Evolutionary conservation across 2,329 filamentous ascomycete species (phyloP).

Genomic region (Diaporthe destruens): DNA sequence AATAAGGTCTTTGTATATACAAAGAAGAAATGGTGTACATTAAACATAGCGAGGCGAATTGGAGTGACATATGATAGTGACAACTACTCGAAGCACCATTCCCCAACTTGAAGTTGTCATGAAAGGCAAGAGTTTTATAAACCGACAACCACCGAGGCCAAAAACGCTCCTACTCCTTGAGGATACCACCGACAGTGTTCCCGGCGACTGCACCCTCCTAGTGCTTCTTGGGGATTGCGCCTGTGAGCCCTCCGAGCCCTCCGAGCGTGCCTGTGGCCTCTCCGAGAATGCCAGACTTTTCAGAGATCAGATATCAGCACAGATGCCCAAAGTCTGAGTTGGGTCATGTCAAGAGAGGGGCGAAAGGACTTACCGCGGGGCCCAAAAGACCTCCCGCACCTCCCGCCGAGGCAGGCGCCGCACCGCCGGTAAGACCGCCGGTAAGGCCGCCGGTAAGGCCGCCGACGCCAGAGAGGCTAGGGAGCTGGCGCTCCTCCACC

Average conservation of each 20-base stretch:
- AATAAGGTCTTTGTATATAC: conserved; percentile 34
- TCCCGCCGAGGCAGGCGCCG: not conserved
- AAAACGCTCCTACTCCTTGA: conserved; percentile 7
- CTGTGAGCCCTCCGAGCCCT: conserved; percentile 18
- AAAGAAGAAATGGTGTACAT: conserved; percentile 28
- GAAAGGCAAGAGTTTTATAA: not conserved
- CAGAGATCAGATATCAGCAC: not conserved
- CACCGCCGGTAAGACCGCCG: not conserved
- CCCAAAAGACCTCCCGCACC: conserved; percentile 4
- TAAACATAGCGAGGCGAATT: conserved; percentile 37
- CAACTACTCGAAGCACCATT: not conserved
- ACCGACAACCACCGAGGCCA: not conserved
- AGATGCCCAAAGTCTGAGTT: not conserved
- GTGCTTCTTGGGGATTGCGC: no score
- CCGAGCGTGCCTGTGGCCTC: no score
- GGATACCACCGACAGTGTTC: not conserved
- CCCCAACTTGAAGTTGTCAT: conserved; percentile 1
- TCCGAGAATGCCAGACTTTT: conserved; percentile 26
- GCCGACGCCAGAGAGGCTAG: no score
- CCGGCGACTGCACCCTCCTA: conserved; percentile 4
- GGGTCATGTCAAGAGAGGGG: not conserved
- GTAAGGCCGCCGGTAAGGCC: no score
- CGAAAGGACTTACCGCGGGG: not conserved
- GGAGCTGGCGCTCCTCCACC: conserved; percentile 30
- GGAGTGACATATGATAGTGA: conserved; percentile 24